Evolutionary conservation across 176 grass and related monocot species (phyloP).

Genomic region (Juncus effusus): DNA sequence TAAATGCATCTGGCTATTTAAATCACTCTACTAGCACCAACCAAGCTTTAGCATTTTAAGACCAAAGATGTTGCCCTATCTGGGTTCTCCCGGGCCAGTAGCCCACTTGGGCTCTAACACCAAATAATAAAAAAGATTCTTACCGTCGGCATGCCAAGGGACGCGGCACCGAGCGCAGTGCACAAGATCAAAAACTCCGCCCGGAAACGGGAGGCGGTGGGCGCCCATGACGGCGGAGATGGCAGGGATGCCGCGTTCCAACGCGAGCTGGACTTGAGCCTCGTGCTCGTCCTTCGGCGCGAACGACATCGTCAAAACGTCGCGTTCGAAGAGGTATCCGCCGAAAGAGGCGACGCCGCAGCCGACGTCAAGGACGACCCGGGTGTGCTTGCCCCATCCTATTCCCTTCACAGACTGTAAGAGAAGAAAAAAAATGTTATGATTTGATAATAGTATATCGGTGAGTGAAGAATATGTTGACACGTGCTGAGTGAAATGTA

Average conservation of each 20-base stretch:
- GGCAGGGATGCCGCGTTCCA: constrained; percentile 83
- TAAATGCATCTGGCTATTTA: no score
- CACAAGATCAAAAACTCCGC: constrained; percentile 76
- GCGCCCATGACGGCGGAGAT: constrained; percentile 98
- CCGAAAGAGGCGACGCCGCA: constrained; percentile 98
- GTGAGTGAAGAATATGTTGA: neutral
- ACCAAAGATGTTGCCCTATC: no score
- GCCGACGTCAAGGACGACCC: constrained; percentile 83
- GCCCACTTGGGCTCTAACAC: no score
- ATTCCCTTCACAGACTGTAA: constrained; percentile 58
- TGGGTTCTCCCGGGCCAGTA: no score
- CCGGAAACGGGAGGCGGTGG: constrained; percentile 74
- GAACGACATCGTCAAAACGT: constrained; percentile 75
- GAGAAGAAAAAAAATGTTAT: constrained; percentile 8
- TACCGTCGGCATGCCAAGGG: constrained; percentile 82
- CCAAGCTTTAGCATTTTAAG: no score
- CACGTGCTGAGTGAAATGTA: no score
- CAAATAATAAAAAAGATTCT: no score
- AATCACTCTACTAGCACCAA: no score
- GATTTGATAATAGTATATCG: neutral
- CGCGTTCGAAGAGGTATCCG: constrained; percentile 85
- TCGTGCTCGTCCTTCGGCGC: constrained; percentile 97
- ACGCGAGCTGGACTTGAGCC: constrained; percentile 88
- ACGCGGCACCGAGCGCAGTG: constrained; percentile 95
- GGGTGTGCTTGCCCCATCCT: constrained; percentile 69